A percentile compares a stretch with the other conserved stretches of the same genome.
These are phyloP conservation scores for Sonneratia alba DNA, from an alignment of 345 rosid species.

Conservation along the genomic window DNA sequence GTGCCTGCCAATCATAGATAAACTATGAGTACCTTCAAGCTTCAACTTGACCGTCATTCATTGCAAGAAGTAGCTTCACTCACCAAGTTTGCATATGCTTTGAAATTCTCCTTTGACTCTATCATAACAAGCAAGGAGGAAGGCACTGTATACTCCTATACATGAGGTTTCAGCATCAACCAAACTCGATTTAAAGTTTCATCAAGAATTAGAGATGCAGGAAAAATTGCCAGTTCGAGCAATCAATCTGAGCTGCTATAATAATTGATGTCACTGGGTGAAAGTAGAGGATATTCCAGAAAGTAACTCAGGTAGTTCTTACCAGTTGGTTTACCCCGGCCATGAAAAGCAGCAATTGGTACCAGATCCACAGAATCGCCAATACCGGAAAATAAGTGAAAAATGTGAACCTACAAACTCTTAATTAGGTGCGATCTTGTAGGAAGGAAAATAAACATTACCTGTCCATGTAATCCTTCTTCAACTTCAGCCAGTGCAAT, in stretches of 20 bases:
- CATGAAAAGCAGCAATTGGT: constrained; percentile 92
- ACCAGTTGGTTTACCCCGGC: constrained; percentile 95
- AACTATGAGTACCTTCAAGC: background rate
- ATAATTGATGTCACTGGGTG: background rate
- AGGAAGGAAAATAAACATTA: constrained; percentile 8
- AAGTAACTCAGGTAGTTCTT: background rate
- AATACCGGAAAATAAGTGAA: constrained; percentile 36
- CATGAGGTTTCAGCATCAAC: background rate
- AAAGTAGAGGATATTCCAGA: background rate
- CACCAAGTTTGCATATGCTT: constrained; percentile 92
- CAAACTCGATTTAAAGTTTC: background rate
- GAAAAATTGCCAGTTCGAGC: background rate
- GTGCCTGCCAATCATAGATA: constrained; percentile 42
- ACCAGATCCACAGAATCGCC: constrained; percentile 95
- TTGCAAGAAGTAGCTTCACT: constrained; percentile 15
- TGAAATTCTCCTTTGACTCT: constrained; percentile 67
- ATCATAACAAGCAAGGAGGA: constrained; percentile 91
- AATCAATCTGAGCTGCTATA: background rate
- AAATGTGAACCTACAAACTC: constrained; percentile 1
- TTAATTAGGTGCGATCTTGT: background rate
- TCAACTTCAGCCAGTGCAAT: constrained; percentile 81
- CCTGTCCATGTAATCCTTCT: constrained; percentile 96
- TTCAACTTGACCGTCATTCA: constrained; percentile 4
- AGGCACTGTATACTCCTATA: constrained; percentile 84
- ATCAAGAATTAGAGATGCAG: background rate